A percentile compares a stretch with the other conserved stretches of the same genome.
These are phyloP conservation scores for Metschnikowia vanudenii DNA, from an alignment of 805 yeast species.

Conservation along the genomic window DNA sequence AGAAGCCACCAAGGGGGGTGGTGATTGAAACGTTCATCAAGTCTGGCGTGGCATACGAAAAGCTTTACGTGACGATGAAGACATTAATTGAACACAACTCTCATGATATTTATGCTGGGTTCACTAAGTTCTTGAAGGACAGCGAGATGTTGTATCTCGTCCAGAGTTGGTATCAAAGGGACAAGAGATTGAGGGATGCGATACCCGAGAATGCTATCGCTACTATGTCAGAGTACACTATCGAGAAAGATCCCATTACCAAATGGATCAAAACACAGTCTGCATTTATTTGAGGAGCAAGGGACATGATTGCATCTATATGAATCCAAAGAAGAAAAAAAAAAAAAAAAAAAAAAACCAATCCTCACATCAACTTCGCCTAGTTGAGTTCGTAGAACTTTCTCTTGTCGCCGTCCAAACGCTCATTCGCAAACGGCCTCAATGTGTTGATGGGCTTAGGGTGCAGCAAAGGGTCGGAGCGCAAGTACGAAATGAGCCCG, in stretches of 20 bases:
- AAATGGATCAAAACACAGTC: constrained; percentile 19
- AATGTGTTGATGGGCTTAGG: constrained; percentile 24
- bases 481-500: constrained; percentile 49
- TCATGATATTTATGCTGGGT: constrained; percentile 50
- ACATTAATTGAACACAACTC: constrained; percentile 61
- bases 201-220: constrained; percentile 47
- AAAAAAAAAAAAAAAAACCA: background rate
- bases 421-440: constrained; percentile 35
- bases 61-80: constrained; percentile 61
- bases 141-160: constrained; percentile 65
- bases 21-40: constrained; percentile 61
- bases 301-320: background rate
- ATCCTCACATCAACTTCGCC: background rate
- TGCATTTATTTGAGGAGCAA: constrained; percentile 1
- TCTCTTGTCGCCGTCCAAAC: constrained; percentile 39
- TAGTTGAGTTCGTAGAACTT: constrained; percentile 43
- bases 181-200: constrained; percentile 59
- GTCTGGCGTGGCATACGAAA: constrained; percentile 63
- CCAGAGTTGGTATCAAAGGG: constrained; percentile 63
- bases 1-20: constrained; percentile 47
- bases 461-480: constrained; percentile 16
- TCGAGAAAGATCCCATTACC: constrained; percentile 57
- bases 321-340: no score
- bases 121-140: constrained; percentile 35
- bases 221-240: constrained; percentile 45